These are phyloP conservation scores for Colletotrichum camelliae DNA, from an alignment of 2,329 filamentous ascomycete species.

Conservation along the genomic window DNA sequence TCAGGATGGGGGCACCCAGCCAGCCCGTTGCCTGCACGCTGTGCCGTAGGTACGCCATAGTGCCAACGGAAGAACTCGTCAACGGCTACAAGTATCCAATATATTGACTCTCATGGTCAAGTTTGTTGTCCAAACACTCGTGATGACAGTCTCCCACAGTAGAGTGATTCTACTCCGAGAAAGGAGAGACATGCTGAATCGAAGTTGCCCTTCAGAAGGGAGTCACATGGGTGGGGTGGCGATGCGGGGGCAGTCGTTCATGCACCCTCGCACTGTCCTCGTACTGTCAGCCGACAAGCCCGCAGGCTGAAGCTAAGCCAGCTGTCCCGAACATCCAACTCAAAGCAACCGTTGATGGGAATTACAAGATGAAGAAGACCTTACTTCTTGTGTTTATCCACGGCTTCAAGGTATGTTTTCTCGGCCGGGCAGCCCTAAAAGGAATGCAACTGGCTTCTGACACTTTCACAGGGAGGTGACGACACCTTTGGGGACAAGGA, in stretches of 20 bases:
- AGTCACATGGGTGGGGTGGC: slow-evolving; percentile 18
- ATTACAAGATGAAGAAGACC: slow-evolving; percentile 73
- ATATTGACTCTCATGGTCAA: not conserved
- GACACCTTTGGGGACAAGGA: slow-evolving; percentile 73
- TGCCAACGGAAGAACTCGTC: not conserved
- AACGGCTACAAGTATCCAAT: not conserved
- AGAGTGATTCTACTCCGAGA: not conserved
- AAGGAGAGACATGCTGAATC: not conserved
- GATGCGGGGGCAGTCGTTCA: slow-evolving; percentile 1
- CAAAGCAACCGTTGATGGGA: slow-evolving; percentile 29
- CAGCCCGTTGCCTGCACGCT: not conserved
- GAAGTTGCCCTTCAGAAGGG: not conserved
- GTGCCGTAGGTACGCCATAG: not conserved
- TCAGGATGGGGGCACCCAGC: not conserved
- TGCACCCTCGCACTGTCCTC: not conserved
- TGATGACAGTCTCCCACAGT: not conserved
- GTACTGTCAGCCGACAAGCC: not conserved
- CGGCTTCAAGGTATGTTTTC: slow-evolving; percentile 74
- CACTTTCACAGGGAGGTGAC: slow-evolving; percentile 67
- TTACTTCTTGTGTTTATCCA: slow-evolving; percentile 85
- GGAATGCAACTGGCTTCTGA: not conserved
- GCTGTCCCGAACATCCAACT: not conserved
- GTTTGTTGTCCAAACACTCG: not conserved
- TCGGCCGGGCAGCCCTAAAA: not conserved
- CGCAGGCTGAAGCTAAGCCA: not conserved